Percentiles rank a stretch among this genome's conserved stretches.
phyloP scores from a whole-genome alignment of 345 rosid species.

The Euphorbia pulcherrima region DNA sequence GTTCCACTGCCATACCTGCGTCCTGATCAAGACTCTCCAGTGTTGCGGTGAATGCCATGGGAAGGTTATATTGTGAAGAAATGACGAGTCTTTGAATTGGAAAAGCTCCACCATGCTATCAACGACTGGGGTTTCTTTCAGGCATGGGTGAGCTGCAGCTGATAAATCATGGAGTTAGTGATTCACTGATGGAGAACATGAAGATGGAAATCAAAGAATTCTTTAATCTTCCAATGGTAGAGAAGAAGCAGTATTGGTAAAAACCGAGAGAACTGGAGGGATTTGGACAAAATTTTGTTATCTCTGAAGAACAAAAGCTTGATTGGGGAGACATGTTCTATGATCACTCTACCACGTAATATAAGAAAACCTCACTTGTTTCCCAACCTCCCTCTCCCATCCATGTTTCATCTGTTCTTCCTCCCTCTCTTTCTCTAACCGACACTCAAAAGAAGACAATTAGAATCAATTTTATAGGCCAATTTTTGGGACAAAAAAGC shows the following conservation, averaged over 20 bases:
- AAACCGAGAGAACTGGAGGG: slow-evolving; percentile 11
- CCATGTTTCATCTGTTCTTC: slow-evolving; percentile 7
- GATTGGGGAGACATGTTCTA: slow-evolving; percentile 20
- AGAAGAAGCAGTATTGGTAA: slow-evolving; percentile 15
- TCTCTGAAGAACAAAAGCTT: slow-evolving; percentile 11
- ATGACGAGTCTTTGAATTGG: neutral
- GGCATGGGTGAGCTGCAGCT: slow-evolving; percentile 7
- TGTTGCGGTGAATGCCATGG: slow-evolving; percentile 4
- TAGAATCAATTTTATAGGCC: slow-evolving; percentile 19
- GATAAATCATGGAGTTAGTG: slow-evolving; percentile 19
- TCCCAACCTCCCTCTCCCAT: slow-evolving; percentile 6
- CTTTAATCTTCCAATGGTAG: slow-evolving; percentile 18
- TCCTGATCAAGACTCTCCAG: neutral
- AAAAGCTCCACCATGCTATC: slow-evolving; percentile 4
- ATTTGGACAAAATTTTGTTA: slow-evolving; percentile 15
- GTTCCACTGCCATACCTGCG: too few relatives aligned
- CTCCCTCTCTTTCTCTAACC: neutral
- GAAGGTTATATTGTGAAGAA: neutral
- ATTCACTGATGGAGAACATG: slow-evolving; percentile 14
- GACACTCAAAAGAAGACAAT: slow-evolving; percentile 1
- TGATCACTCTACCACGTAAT: slow-evolving; percentile 12
- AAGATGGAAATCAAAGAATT: slow-evolving; percentile 14
- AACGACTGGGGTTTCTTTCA: too few relatives aligned
- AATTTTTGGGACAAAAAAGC: slow-evolving; percentile 33
- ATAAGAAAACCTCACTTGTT: slow-evolving; percentile 14